Base-by-base conservation (phyloP, 257 asterid species). In the Knoxia roxburghii region DNA sequence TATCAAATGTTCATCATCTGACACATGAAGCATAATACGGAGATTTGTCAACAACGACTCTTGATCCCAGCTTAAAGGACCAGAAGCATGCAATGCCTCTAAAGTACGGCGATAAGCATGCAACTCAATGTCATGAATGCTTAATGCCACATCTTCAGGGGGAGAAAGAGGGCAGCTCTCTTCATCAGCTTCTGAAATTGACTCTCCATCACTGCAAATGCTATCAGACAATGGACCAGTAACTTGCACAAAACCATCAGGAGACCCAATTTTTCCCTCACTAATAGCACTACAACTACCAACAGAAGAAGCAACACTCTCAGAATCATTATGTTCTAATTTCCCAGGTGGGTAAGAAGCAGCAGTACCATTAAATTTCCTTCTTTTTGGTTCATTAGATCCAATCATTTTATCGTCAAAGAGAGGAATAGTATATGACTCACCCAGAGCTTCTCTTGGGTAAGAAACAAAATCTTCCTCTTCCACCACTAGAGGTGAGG, bases 21-120 rank as follows among this genome's bases (percentile, higher is more conserved):
- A 91, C 63, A 91, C 83, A 80, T 85, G 86, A 75, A 91, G 95
- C 81, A 72, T 72, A 64, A 83, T 89, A 61, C 97, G 96, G 68
- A 91, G 96, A 81, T 91, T 79, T 71, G 98, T 91, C 83, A 88
- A 71, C 77, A 91, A 62, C 59, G 86, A 76, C 82, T 91, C 96
- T 72, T 86, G 89, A 43, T 91, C 98, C 98, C 98, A 91, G 77
- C 89, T 91, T 79, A 91, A 88, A 77, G 93, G 93, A 70, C 98
- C 98, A 73, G 87, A 87, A 72, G 85, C 93, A 71, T 83, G 79
- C 72, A 91, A 72, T 63, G 93, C 96, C 79, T 79, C 81, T 69
- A 91, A 79, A 35, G 96, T 91, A 71, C 94, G 73, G 60, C 84
- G 83, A 76, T 91, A 91, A 73, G 98, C 96, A 67, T 77, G 85